These are phyloP conservation scores for Tuber borchii DNA, from an alignment of 495 filamentous ascomycete species.

Conservation along the genomic window DNA sequence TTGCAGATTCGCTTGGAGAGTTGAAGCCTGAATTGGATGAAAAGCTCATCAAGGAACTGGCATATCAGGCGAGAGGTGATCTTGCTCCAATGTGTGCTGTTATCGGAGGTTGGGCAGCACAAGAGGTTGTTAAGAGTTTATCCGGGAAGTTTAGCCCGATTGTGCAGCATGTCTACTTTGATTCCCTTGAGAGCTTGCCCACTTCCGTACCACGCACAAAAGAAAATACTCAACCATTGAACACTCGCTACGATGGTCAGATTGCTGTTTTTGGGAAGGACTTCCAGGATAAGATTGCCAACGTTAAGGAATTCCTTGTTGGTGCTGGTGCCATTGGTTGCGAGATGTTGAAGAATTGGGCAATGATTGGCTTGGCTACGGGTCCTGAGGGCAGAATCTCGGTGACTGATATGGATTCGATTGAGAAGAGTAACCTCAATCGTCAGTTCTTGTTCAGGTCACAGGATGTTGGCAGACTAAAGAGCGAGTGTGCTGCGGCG, in stretches of 20 bases:
- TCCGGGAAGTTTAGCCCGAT: constrained; percentile 96
- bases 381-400: constrained; percentile 82
- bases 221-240: constrained; percentile 75
- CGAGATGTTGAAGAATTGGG: constrained; percentile 99
- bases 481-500: constrained; percentile 89
- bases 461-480: constrained; percentile 90
- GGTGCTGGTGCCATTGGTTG: constrained; percentile 97
- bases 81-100: constrained; percentile 87
- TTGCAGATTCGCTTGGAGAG: constrained; percentile 55
- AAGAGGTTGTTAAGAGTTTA: constrained; percentile 94
- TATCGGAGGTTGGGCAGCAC: constrained; percentile 89
- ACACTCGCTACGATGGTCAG: constrained; percentile 88
- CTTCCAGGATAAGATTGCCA: constrained; percentile 86
- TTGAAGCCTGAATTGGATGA: constrained; percentile 79
- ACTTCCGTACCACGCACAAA: constrained; percentile 65
- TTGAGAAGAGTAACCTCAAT: constrained; percentile 98
- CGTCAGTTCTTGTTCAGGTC: constrained; percentile 93
- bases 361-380: constrained; percentile 90
- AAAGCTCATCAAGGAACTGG: constrained; percentile 86
- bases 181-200: constrained; percentile 91
- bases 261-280: constrained; percentile 93
- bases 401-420: constrained; percentile 96
- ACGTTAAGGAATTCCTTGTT: constrained; percentile 85
- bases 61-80: constrained; percentile 91
- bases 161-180: constrained; percentile 91